These are phyloP conservation scores for Zygotorulaspora chibaensis DNA, from an alignment of 805 yeast species.

Conservation along the genomic window DNA sequence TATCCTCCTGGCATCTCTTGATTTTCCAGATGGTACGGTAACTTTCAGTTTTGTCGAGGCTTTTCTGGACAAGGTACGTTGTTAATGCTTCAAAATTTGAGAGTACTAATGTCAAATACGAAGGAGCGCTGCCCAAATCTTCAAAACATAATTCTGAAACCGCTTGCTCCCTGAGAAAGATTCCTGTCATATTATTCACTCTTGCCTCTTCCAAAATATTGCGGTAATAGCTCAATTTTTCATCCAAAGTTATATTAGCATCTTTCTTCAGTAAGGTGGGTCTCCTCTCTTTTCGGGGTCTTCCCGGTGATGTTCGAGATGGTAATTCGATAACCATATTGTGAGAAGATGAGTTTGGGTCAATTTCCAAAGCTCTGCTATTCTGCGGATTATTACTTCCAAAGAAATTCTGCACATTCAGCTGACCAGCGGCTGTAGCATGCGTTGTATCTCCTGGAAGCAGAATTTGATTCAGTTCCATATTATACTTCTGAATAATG, in stretches of 20 bases:
- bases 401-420: neutral
- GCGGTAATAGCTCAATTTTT: constrained; percentile 9
- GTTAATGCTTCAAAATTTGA: constrained; percentile 9
- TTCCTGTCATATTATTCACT: constrained; percentile 8
- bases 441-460: constrained; percentile 4
- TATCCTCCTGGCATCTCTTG: constrained; percentile 13
- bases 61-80: constrained; percentile 3
- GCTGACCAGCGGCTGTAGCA: neutral
- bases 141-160: constrained; percentile 12
- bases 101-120: constrained; percentile 5
- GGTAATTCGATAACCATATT: neutral
- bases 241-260: constrained; percentile 9
- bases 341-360: neutral
- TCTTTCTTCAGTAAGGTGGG: constrained; percentile 13
- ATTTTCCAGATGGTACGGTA: constrained; percentile 20
- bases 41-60: constrained; percentile 2
- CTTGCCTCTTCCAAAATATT: constrained; percentile 9
- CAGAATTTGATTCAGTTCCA: constrained; percentile 12
- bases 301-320: constrained; percentile 3
- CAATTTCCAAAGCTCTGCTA: neutral
- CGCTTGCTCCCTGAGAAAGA: constrained; percentile 15
- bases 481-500: constrained; percentile 5
- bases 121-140: constrained; percentile 6
- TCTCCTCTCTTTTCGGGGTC: constrained; percentile 12
- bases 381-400: neutral